These are phyloP conservation scores for Mycena sp. DNA, from an alignment of 1,284 basidiomycete species.

Conservation along the genomic window DNA sequence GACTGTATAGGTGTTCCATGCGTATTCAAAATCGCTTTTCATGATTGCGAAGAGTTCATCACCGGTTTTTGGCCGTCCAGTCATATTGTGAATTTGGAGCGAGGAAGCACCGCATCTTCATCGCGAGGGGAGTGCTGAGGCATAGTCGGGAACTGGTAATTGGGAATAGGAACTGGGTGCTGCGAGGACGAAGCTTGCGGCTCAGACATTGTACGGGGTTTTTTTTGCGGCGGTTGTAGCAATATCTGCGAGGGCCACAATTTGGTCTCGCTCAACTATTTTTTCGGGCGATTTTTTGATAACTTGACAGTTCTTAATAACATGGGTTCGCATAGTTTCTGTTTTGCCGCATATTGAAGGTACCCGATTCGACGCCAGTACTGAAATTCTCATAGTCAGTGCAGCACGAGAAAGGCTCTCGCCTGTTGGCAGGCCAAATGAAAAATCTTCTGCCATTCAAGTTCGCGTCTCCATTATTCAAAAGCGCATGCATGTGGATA, in stretches of 20 bases:
- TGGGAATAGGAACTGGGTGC: too few species aligned
- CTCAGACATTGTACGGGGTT: not conserved
- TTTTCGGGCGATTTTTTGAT: not conserved
- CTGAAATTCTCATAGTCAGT: too few species aligned
- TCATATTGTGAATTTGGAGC: slow-evolving; percentile 34
- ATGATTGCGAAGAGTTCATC: slow-evolving; percentile 41
- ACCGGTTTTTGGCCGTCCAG: slow-evolving; percentile 42
- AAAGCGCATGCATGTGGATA: too few species aligned
- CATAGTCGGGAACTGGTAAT: not conserved
- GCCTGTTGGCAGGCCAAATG: too few species aligned
- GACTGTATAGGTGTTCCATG: slow-evolving; percentile 28
- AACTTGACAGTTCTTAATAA: not conserved
- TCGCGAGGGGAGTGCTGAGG: not conserved
- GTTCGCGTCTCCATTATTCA: too few species aligned
- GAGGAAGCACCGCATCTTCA: not conserved
- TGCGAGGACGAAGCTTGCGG: not conserved
- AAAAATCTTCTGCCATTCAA: too few species aligned
- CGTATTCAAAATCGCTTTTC: slow-evolving; percentile 36
- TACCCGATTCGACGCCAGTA: too few species aligned
- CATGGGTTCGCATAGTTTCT: not conserved
- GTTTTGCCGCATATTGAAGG: too few species aligned
- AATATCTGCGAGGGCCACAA: not conserved
- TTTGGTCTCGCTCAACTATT: not conserved
- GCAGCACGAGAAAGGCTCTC: too few species aligned
- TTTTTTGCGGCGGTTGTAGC: not conserved